Conservation (phyloP, 306 rosid genomes). For the Cicer bijugum region DNA sequence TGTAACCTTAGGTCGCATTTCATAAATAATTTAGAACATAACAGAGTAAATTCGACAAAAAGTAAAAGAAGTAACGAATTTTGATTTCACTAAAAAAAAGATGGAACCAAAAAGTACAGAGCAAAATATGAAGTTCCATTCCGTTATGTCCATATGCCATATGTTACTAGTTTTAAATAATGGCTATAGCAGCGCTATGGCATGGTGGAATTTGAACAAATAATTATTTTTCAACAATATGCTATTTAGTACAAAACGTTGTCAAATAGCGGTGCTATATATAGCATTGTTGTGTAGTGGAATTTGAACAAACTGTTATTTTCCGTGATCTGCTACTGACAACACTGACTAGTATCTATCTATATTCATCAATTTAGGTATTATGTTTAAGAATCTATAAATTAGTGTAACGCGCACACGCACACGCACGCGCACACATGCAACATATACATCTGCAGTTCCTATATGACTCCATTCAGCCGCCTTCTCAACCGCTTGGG, state of each 20-base stretch:
- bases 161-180: neutral
- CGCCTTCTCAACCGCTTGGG: slow-evolving; percentile 24
- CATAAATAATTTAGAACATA: neutral
- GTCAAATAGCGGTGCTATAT: too few relatives aligned
- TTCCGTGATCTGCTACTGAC: too few relatives aligned
- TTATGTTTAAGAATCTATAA: slow-evolving; percentile 11
- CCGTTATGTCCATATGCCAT: neutral
- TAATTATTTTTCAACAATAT: too few relatives aligned
- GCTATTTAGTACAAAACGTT: too few relatives aligned
- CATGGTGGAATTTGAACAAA: too few relatives aligned
- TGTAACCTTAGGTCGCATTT: neutral
- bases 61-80: neutral
- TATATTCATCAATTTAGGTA: slow-evolving; percentile 33
- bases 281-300: too few relatives aligned
- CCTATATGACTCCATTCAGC: neutral
- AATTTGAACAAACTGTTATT: too few relatives aligned
- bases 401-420: too few relatives aligned
- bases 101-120: neutral
- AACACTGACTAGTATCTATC: neutral
- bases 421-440: neutral
- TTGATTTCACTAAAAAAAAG: neutral
- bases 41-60: neutral
- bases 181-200: too few relatives aligned
- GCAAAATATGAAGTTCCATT: neutral
- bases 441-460: neutral